Percentiles rank a stretch among this genome's conserved stretches.
phyloP scores from a whole-genome alignment of 768 basidiomycete species.

The Baorangia bicolor region DNA sequence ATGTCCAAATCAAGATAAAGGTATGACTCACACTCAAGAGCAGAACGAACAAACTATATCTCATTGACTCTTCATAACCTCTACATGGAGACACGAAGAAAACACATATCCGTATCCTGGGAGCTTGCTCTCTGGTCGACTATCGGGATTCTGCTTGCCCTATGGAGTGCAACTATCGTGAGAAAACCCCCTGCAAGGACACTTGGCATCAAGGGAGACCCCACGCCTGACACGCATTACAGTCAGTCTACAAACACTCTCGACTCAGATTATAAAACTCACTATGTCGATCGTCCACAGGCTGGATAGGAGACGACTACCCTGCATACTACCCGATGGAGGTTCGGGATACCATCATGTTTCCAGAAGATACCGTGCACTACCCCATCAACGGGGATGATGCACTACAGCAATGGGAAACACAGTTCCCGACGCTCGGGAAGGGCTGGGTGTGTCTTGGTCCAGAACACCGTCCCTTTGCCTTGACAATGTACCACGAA shows the following conservation, averaged over 20 bases:
- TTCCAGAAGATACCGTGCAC: constrained; percentile 28
- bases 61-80: background rate
- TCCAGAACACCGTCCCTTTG: constrained; percentile 32
- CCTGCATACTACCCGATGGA: constrained; percentile 28
- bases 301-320: constrained; percentile 28
- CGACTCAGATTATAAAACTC: background rate
- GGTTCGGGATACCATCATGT: constrained; percentile 19
- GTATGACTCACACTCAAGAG: background rate
- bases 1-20: constrained; percentile 4
- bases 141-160: constrained; percentile 16
- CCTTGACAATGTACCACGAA: constrained; percentile 39
- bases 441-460: constrained; percentile 27
- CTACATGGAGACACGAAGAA: constrained; percentile 16
- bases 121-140: constrained; percentile 26
- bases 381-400: constrained; percentile 27
- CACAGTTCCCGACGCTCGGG: constrained; percentile 22
- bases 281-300: constrained; percentile 4
- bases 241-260: constrained; percentile 11
- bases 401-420: constrained; percentile 19
- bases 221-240: constrained; percentile 6
- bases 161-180: constrained; percentile 20
- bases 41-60: background rate
- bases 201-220: background rate
- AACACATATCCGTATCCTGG: background rate
- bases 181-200: background rate